A percentile compares a stretch with the other conserved stretches of the same genome.
These are phyloP conservation scores for Colletotrichum tabaci DNA, from an alignment of 2,329 filamentous ascomycete species.

Conservation along the genomic window DNA sequence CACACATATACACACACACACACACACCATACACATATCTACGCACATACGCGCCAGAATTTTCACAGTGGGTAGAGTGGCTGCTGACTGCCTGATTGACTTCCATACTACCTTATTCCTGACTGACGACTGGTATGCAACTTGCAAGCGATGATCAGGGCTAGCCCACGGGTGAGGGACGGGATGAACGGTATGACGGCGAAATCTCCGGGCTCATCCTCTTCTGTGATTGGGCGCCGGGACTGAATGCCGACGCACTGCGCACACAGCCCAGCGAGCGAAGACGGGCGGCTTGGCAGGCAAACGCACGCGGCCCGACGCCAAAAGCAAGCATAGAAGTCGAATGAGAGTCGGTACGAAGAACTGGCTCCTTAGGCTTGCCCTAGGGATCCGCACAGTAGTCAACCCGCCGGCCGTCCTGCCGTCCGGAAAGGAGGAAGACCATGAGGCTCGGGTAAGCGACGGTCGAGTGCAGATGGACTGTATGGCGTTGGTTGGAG, in stretches of 20 bases:
- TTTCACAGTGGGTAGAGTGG: neutral
- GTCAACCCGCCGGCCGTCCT: too few relatives aligned
- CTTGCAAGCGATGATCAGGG: constrained; percentile 16
- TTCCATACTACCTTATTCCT: too few relatives aligned
- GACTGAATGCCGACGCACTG: constrained; percentile 25
- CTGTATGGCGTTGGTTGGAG: too few relatives aligned
- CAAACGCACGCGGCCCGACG: constrained; percentile 6
- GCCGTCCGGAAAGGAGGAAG: too few relatives aligned
- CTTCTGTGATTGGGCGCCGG: constrained; percentile 25
- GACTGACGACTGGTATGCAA: neutral
- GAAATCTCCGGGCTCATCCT: constrained; percentile 18
- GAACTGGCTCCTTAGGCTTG: too few relatives aligned
- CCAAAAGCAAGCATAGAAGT: constrained; percentile 10
- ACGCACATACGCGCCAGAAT: too few relatives aligned
- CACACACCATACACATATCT: too few relatives aligned
- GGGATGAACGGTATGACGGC: constrained; percentile 25
- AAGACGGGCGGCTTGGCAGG: constrained; percentile 16
- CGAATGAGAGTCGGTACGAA: neutral
- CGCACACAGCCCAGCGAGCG: constrained; percentile 20
- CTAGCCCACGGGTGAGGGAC: neutral
- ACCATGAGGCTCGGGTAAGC: too few relatives aligned
- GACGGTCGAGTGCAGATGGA: too few relatives aligned
- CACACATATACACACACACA: too few relatives aligned
- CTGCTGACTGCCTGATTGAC: constrained; percentile 9
- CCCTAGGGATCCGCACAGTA: too few relatives aligned